These are phyloP conservation scores for Durotheca rogersii DNA, from an alignment of 495 filamentous ascomycete species.

Conservation along the genomic window DNA sequence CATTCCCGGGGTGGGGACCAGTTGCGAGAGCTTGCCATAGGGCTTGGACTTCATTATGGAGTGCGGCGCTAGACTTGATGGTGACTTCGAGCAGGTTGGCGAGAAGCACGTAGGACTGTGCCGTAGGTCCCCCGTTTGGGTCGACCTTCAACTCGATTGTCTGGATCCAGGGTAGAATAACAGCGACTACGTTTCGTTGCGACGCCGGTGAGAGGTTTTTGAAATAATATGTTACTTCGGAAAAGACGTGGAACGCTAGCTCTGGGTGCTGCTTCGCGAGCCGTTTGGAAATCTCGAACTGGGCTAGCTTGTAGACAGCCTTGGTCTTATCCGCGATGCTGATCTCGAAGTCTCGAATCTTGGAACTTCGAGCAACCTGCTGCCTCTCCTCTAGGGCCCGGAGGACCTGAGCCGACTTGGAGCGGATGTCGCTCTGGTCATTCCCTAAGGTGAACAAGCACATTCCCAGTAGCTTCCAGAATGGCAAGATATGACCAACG, in stretches of 20 bases:
- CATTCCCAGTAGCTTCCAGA: constrained; percentile 86
- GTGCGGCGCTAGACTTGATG: constrained; percentile 78
- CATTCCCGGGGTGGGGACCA: constrained; percentile 91
- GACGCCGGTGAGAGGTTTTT: constrained; percentile 74
- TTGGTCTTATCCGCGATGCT: constrained; percentile 98
- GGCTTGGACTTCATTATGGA: constrained; percentile 96
- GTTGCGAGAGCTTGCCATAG: constrained; percentile 96
- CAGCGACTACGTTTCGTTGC: constrained; percentile 91
- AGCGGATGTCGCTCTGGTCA: constrained; percentile 80
- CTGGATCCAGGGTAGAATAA: constrained; percentile 95
- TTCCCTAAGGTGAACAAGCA: constrained; percentile 90
- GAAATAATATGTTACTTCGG: constrained; percentile 90
- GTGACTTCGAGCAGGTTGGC: constrained; percentile 97
- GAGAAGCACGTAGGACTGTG: constrained; percentile 89
- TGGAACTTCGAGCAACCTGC: constrained; percentile 68
- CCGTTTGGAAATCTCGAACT: constrained; percentile 91
- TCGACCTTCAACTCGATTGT: constrained; percentile 92
- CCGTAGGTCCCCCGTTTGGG: constrained; percentile 86
- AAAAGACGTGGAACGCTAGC: constrained; percentile 88
- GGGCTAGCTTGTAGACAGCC: constrained; percentile 93
- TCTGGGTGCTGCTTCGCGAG: constrained; percentile 87
- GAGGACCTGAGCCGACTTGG: constrained; percentile 83
- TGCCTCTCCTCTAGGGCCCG: constrained; percentile 81
- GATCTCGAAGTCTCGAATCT: constrained; percentile 95
- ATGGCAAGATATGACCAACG: constrained; percentile 73